Evolutionary conservation across 371 early-diverging fungal genomes (phyloP), one percentile per base, ranked within the genome.

Genomic region (Mortierella sp.): DNA sequence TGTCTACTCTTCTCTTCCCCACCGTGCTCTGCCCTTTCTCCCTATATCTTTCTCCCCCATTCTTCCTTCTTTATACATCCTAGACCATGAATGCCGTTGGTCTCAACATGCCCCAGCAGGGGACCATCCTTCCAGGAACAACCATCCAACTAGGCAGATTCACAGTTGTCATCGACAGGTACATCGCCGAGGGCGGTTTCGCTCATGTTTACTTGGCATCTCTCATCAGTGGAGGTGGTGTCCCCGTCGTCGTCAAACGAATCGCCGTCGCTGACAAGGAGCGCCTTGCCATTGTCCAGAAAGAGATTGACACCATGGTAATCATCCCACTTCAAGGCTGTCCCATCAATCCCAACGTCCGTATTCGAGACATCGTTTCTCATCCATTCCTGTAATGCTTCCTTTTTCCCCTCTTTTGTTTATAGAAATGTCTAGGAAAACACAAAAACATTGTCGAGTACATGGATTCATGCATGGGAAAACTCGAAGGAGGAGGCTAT

Each of bases 201-300:
- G 96, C 96, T 0, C 95, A 96, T 83, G 94, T 97, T 21, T 96
- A 97, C 75, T 81, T 94, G 41, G 96, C 94, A n/a, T 78, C 86
- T 7, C 84, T 90, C n/a, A 81, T 88, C 53, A 85, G 87, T 48
- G 87, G 85, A 28, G 80, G 85, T 11, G 81, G 72, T 8, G 45
- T 66, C 32, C 76, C 81, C 2, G 92, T 92, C 16, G 95, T 95
- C 0, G 84, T 97, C 80, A 97, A 97, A 61, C 85, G 95, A 66
- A 91, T 93, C 16, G 92, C 90, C 4, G 92, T 92, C 50, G 89
- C 92, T 24, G 95, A 94, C 76, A 85, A 88, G 48, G 91, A 91
- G 55, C 76, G 90, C 2, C 80, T 95, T 11, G 86, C 83, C 6
- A 88, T 87, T 58, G 86, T 93, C 22, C 88, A 92, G 76, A 88